Conservation (phyloP, 116 monocot genomes). For the Trichopus zeylanicus region DNA sequence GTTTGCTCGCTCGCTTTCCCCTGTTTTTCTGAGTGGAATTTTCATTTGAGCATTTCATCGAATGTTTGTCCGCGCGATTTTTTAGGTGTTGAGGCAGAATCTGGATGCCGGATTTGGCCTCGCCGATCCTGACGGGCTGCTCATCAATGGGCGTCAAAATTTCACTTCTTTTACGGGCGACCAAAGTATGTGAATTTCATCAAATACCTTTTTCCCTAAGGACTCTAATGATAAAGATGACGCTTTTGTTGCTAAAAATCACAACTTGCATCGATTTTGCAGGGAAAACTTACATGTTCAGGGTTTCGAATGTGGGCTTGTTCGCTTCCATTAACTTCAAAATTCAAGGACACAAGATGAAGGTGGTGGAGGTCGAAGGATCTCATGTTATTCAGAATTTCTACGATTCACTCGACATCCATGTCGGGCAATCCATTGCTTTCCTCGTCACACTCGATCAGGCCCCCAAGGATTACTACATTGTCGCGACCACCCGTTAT, state of each 20-base stretch:
- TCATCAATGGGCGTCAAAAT: slow-evolving; percentile 55
- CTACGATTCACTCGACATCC: slow-evolving; percentile 76
- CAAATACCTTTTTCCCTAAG: too few species aligned
- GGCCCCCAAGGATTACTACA: slow-evolving; percentile 60
- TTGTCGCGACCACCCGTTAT: slow-evolving; percentile 75
- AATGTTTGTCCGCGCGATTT: not conserved
- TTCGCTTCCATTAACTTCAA: slow-evolving; percentile 68
- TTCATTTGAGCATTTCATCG: not conserved
- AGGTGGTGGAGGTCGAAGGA: slow-evolving; percentile 82
- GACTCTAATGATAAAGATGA: too few species aligned
- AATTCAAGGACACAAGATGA: slow-evolving; percentile 71
- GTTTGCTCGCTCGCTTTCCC: not conserved
- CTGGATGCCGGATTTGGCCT: slow-evolving; percentile 53
- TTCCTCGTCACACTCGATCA: slow-evolving; percentile 75
- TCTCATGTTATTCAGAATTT: slow-evolving; percentile 60
- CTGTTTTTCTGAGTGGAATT: not conserved
- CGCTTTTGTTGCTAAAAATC: not conserved
- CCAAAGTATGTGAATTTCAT: slow-evolving; percentile 29
- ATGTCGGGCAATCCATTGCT: slow-evolving; percentile 72
- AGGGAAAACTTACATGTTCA: slow-evolving; percentile 84
- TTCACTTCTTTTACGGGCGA: slow-evolving; percentile 45
- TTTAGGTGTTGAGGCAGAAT: slow-evolving; percentile 41
- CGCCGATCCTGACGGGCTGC: slow-evolving; percentile 58
- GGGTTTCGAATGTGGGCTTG: slow-evolving; percentile 81
- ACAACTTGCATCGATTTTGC: slow-evolving; percentile 5